Evolutionary conservation across 352 stramenopile species (phyloP).

Genomic region (Pythium biforme): DNA sequence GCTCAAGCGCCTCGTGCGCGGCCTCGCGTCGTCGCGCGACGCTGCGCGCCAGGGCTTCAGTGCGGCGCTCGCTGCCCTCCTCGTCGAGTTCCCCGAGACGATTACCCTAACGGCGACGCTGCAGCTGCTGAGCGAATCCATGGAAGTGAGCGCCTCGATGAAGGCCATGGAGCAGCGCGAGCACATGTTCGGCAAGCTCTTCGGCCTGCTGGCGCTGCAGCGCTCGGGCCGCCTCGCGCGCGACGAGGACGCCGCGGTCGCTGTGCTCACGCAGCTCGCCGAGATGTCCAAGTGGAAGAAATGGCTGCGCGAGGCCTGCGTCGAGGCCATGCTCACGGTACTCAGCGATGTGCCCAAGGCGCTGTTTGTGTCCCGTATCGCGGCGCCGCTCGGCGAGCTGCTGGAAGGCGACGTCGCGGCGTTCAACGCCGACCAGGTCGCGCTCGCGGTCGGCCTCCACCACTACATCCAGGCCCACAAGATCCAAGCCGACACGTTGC

Average conservation of each 20-base stretch:
- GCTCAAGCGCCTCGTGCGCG: conserved; percentile 89
- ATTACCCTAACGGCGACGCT: conserved; percentile 53
- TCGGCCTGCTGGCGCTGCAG: conserved; percentile 82
- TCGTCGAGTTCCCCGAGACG: conserved; percentile 46
- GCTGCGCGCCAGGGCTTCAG: conserved; percentile 89
- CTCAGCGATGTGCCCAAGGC: conserved; percentile 47
- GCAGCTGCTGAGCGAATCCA: conserved; percentile 61
- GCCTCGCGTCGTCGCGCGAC: conserved; percentile 86
- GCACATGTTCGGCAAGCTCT: conserved; percentile 89
- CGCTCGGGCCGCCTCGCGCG: conserved; percentile 57
- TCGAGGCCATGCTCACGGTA: conserved; percentile 62
- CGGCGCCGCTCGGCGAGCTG: conserved; percentile 31
- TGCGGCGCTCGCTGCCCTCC: conserved; percentile 71
- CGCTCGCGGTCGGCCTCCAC: conserved; percentile 68
- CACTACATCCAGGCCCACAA: conserved; percentile 55
- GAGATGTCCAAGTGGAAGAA: conserved; percentile 77
- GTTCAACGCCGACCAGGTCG: conserved; percentile 80
- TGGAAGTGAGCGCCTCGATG: conserved; percentile 81
- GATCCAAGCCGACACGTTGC: conserved; percentile 36
- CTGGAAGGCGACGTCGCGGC: conserved; percentile 31
- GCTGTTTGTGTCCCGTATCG: conserved; percentile 51
- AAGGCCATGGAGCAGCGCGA: conserved; percentile 92
- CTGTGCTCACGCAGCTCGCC: conserved; percentile 41
- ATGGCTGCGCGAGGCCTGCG: conserved; percentile 81
- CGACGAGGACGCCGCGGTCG: conserved; percentile 35